These are phyloP conservation scores for Yueomyces sinensis DNA, from an alignment of 805 yeast species.

Conservation along the genomic window DNA sequence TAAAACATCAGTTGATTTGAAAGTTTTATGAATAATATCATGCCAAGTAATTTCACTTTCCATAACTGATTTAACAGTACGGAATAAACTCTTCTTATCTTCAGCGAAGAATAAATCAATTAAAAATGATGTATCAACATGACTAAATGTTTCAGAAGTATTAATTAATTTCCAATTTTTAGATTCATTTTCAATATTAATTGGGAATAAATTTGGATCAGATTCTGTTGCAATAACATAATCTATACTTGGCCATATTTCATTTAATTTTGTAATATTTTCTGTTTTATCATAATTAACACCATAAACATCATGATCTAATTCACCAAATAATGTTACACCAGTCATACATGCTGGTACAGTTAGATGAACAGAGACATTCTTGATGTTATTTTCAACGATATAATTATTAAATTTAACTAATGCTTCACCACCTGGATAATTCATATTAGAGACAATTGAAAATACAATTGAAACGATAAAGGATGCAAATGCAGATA, in stretches of 20 bases:
- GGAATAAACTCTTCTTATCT: neutral
- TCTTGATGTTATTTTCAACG: conserved; percentile 13
- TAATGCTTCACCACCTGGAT: conserved; percentile 82
- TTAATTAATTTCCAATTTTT: conserved; percentile 33
- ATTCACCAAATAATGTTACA: conserved; percentile 58
- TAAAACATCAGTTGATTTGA: neutral
- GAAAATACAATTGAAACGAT: conserved; percentile 38
- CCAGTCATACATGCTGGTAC: conserved; percentile 84
- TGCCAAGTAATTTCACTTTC: neutral
- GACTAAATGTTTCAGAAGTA: conserved; percentile 25
- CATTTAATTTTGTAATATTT: conserved; percentile 24
- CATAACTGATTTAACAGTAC: neutral
- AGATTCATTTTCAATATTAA: conserved; percentile 9
- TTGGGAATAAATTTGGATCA: conserved; percentile 9
- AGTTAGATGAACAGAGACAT: conserved; percentile 52
- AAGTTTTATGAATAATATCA: neutral
- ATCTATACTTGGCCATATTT: conserved; percentile 36
- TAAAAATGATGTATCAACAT: neutral
- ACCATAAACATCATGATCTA: conserved; percentile 25
- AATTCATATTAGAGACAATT: conserved; percentile 56
- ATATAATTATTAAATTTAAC: conserved; percentile 34
- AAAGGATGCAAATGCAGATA: conserved; percentile 26
- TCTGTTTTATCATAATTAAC: conserved; percentile 70
- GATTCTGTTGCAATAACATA: conserved; percentile 31
- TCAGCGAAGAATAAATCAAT: neutral